Evolutionary conservation across 306 rosid species (phyloP).

Genomic region (Chamaecrista fasciculata): DNA sequence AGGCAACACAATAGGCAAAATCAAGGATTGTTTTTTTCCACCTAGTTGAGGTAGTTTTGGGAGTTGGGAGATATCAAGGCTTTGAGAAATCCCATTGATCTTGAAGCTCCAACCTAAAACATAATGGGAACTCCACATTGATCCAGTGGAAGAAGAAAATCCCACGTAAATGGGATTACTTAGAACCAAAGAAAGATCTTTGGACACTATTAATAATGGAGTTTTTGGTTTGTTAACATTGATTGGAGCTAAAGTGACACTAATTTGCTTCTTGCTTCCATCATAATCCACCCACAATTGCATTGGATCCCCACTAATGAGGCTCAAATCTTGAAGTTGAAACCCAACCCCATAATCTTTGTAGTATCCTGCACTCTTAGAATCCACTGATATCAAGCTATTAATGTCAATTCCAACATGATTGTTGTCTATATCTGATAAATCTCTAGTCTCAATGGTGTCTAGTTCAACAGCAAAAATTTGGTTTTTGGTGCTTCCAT

Average conservation of each 20-base stretch:
- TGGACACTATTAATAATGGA: slow-evolving; percentile 42
- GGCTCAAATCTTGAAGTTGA: slow-evolving; percentile 33
- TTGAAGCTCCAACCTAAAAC: slow-evolving; percentile 68
- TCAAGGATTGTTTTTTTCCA: background rate
- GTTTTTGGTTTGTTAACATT: slow-evolving; percentile 38
- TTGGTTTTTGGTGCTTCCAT: slow-evolving; percentile 42
- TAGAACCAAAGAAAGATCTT: slow-evolving; percentile 50
- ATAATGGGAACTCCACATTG: slow-evolving; percentile 44
- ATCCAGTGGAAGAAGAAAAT: slow-evolving; percentile 62
- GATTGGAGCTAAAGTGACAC: slow-evolving; percentile 57
- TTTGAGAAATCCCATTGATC: slow-evolving; percentile 46
- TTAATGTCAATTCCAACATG: slow-evolving; percentile 72
- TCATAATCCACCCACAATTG: slow-evolving; percentile 72
- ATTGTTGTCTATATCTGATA: slow-evolving; percentile 51
- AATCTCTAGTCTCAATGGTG: slow-evolving; percentile 38
- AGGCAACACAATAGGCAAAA: slow-evolving; percentile 31
- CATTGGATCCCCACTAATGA: slow-evolving; percentile 48
- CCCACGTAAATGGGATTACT: slow-evolving; percentile 51
- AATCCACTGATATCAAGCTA: slow-evolving; percentile 16
- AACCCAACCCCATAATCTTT: background rate
- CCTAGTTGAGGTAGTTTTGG: slow-evolving; percentile 42
- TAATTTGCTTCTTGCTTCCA: slow-evolving; percentile 31
- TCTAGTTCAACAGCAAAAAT: slow-evolving; percentile 62
- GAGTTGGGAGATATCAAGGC: slow-evolving; percentile 38
- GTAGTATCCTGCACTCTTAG: slow-evolving; percentile 44